These are phyloP conservation scores for Diplodia corticola DNA, from an alignment of 2,329 filamentous ascomycete species.

Conservation along the genomic window DNA sequence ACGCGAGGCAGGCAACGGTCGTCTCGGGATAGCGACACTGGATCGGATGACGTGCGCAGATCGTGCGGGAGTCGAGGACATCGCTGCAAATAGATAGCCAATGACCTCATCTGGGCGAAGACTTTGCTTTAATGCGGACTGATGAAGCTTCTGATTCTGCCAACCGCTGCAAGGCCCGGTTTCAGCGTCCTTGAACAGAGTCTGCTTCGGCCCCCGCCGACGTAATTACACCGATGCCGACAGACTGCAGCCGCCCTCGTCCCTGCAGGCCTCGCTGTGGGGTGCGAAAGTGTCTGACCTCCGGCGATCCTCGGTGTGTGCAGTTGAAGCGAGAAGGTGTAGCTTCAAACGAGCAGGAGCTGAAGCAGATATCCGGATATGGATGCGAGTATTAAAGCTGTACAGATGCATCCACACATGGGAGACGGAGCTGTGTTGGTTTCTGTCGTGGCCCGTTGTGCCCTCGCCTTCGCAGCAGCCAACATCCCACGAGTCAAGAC, in stretches of 20 bases:
- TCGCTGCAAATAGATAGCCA: neutral
- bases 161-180: constrained; percentile 12
- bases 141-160: constrained; percentile 2
- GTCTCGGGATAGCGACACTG: constrained; percentile 3
- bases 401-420: no score
- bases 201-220: constrained; percentile 1
- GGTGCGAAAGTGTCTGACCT: no score
- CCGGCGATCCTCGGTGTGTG: no score
- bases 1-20: constrained; percentile 12
- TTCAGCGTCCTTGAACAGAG: constrained; percentile 9
- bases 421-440: no score
- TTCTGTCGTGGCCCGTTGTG: no score
- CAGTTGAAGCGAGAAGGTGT: no score
- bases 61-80: constrained; percentile 10
- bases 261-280: constrained; percentile 5
- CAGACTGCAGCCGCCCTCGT: constrained; percentile 13
- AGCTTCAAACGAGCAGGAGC: no score
- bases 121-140: no score
- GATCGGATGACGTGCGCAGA: constrained; percentile 19
- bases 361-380: no score
- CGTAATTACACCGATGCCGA: constrained; percentile 16
- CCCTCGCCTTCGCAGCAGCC: neutral
- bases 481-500: constrained; percentile 6
- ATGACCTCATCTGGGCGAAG: constrained; percentile 18
- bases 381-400: no score